phyloP scores from a whole-genome alignment of 352 stramenopile genomes.

The Globisporangium viniferum region DNA sequence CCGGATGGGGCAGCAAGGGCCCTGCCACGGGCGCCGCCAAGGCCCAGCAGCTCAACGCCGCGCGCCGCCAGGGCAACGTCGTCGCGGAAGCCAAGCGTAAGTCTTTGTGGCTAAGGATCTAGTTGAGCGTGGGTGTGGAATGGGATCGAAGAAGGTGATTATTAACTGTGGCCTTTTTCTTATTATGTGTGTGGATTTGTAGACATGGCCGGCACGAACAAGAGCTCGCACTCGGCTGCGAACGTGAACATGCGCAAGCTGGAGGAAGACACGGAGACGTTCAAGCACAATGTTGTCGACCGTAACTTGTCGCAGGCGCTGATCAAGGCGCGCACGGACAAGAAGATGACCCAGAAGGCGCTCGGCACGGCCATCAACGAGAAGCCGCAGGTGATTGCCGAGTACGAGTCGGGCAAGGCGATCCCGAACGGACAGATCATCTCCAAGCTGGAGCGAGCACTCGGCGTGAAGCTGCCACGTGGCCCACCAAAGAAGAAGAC shows the following conservation, averaged over 20 bases:
- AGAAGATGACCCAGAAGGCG: slow-evolving; percentile 99
- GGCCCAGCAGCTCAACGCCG: slow-evolving; percentile 67
- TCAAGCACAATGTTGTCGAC: slow-evolving; percentile 88
- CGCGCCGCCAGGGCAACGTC: slow-evolving; percentile 66
- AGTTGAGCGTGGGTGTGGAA: neutral
- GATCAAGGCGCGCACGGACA: slow-evolving; percentile 94
- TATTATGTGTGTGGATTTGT: neutral
- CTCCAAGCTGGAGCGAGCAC: slow-evolving; percentile 93
- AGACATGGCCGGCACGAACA: slow-evolving; percentile 81
- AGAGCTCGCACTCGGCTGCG: slow-evolving; percentile 74
- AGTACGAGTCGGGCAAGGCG: slow-evolving; percentile 97
- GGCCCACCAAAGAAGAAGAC: slow-evolving; percentile 68
- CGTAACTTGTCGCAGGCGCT: slow-evolving; percentile 90
- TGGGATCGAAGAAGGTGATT: neutral
- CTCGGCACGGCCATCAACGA: slow-evolving; percentile 94
- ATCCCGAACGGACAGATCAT: slow-evolving; percentile 98
- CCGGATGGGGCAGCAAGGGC: slow-evolving; percentile 74
- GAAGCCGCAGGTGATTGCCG: slow-evolving; percentile 96
- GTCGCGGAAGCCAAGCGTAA: slow-evolving; percentile 73
- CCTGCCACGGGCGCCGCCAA: slow-evolving; percentile 56
- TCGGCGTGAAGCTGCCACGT: slow-evolving; percentile 88
- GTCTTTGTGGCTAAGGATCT: slow-evolving; percentile 14
- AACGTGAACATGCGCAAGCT: slow-evolving; percentile 89
- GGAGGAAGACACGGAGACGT: slow-evolving; percentile 88
- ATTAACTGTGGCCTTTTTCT: slow-evolving; percentile 15